Base-by-base conservation (phyloP, 1,284 basidiomycete genomes). In the Athelia sp. region DNA sequence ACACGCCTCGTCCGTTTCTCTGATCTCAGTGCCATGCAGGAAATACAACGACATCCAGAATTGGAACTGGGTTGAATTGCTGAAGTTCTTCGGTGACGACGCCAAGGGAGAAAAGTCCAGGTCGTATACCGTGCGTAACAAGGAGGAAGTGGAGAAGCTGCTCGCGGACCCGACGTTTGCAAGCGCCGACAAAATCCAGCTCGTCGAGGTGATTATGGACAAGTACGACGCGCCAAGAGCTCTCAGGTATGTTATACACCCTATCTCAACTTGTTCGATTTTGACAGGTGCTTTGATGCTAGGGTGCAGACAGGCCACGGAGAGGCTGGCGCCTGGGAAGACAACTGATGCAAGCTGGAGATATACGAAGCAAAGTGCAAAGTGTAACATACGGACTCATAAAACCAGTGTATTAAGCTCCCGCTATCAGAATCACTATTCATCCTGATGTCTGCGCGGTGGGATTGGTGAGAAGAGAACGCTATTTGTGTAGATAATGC, bases 141-240 rank as follows among this genome's bases (percentile, higher is more conserved):
- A 85, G 64, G 53, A 65, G 3, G 86, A 87, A 63, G 70, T 94
- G 23, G 74, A 80, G 24, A 63, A 62, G 9, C 73, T 94, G 22
- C 72, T 94, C 48, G 70, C 78, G 15, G 72, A 84, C 58, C 53
- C 66, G 1, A 60, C 68, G 9, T 92, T 93, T 58, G 75, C 71
- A 1, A 72, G 59, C 31, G 79, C 82, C 3, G 71, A 79, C 44
- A 76, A 77, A 62, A 83, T 90, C 48, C 87, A 90, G 63, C 69
- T 93, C 29, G 82, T 93, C 8, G 90, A 93, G 67, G 75, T 93
- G 9, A 69, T 85, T 51, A 90, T 93, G 87, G 75, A 74, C 35
- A 75, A 76, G 55, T 70, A 77, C 24, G 91, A 93, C 65, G 87
- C 87, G 0, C 90, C 90, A 2, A 65, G 72, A 38, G 78, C 81